A percentile compares a stretch with the other conserved stretches of the same genome.
These are phyloP conservation scores for Hypomontagnella monticulosa DNA, from an alignment of 495 filamentous ascomycete species.

Conservation along the genomic window DNA sequence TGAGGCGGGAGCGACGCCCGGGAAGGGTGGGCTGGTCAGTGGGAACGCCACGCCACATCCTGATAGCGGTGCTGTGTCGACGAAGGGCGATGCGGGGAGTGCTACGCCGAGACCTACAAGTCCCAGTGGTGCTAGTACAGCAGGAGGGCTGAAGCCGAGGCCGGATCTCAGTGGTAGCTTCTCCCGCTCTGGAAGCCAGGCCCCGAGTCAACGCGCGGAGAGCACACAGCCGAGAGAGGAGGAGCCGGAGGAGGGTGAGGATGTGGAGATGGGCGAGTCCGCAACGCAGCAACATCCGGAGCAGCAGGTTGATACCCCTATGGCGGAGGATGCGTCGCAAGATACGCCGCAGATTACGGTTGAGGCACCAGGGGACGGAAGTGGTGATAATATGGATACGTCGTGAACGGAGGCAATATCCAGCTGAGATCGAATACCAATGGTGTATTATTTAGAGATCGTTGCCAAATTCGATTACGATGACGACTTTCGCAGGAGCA, in stretches of 20 bases:
- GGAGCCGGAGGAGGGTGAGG: slow-evolving; percentile 73
- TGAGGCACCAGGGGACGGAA: slow-evolving; percentile 55
- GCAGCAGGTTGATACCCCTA: slow-evolving; percentile 49
- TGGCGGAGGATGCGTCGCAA: slow-evolving; percentile 55
- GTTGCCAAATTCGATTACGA: too few relatives aligned
- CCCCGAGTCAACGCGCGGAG: slow-evolving; percentile 57
- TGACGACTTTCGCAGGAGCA: neutral
- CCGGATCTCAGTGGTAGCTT: slow-evolving; percentile 59
- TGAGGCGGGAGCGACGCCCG: slow-evolving; percentile 56
- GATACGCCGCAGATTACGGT: slow-evolving; percentile 61
- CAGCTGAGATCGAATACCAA: too few relatives aligned
- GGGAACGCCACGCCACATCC: slow-evolving; percentile 52
- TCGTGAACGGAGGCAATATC: slow-evolving; percentile 47
- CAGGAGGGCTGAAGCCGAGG: slow-evolving; percentile 51
- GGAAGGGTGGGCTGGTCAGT: slow-evolving; percentile 49
- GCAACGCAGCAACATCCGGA: slow-evolving; percentile 53
- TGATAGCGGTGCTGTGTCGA: slow-evolving; percentile 49
- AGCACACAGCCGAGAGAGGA: slow-evolving; percentile 55
- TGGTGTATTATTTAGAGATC: neutral
- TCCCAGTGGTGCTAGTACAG: slow-evolving; percentile 34
- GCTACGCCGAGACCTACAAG: slow-evolving; percentile 73
- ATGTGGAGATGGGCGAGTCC: slow-evolving; percentile 63
- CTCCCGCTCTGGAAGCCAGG: slow-evolving; percentile 55
- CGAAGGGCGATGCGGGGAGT: slow-evolving; percentile 60
- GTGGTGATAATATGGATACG: slow-evolving; percentile 75